Base-by-base conservation (phyloP, 2,329 filamentous ascomycete species). In the Aspergillus sp. region DNA sequence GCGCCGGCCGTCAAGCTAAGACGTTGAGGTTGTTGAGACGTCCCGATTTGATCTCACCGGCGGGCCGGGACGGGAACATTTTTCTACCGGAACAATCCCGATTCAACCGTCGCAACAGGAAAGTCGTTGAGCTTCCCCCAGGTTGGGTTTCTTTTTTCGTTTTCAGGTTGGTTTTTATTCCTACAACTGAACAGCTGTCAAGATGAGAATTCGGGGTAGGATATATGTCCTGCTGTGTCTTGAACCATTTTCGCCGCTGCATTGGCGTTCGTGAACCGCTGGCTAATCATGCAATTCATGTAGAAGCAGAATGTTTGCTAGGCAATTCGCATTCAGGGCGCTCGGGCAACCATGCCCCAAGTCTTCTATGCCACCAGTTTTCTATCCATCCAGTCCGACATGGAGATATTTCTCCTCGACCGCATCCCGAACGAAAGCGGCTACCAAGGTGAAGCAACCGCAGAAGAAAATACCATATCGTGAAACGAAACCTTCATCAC, bases 11-110 rank as follows among this genome's bases (percentile, higher is more conserved):
- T 52, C 33, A 33, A 25, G 37, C 40, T 45, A 33, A 58, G 64
- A 66, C 60, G 72, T 74, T 74, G 72, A 74, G 70, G 67, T 64
- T 65, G 67, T 65, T 65, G 68, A 71, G 71, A 14, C 9, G 69
- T 66, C 43, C 49, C 7, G 41, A 53, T 44, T 44, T 41, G 70
- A 72, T 68, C 71, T 73, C 70, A 72, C 72, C 72, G 72, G 71
- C 65, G 62, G 45, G 65, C 70, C 71, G 67, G 70, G 70, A 68
- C 67, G 62, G 72, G 73, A 74, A 74, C 62, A 73, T 74, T 74
- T 74, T 74, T 74, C 69, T 71, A 70, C 72, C 72, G 72, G 60
- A 66, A 62, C 66, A 66, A 57, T 59, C 62, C 54, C 61, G 63
- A 58, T 65, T 58, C 51, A 53, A 44, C 49, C 53, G 46, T 55